A percentile compares a stretch with the other conserved stretches of the same genome.
Conservation (phyloP, 2,329 filamentous ascomycete species). For the Talaromyces sp. region DNA sequence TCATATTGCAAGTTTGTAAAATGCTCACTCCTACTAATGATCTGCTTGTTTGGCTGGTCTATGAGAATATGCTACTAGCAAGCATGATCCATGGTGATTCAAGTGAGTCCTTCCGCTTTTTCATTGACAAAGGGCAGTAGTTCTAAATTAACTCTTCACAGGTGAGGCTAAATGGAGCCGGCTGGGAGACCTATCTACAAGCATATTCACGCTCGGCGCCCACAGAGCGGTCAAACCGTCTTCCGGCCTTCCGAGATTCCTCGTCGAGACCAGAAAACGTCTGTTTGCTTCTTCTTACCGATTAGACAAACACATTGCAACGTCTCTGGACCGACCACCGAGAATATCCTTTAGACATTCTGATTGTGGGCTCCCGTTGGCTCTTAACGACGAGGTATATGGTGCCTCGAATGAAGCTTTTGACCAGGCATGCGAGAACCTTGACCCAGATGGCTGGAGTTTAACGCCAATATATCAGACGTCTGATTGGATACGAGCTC, state of each 20-base stretch:
- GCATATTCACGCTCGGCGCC: neutral
- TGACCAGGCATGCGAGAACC: neutral
- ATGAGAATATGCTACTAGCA: constrained; percentile 32
- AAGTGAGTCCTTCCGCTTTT: constrained; percentile 19
- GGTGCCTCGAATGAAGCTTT: neutral
- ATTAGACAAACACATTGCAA: constrained; percentile 1
- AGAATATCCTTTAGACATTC: neutral
- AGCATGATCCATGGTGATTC: constrained; percentile 31
- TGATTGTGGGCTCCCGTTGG: neutral
- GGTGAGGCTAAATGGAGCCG: neutral
- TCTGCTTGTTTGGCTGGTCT: constrained; percentile 23
- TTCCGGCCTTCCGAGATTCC: neutral
- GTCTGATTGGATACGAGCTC: constrained; percentile 1
- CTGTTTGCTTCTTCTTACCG: constrained; percentile 3
- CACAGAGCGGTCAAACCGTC: neutral
- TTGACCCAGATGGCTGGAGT: constrained; percentile 1
- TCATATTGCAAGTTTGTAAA: constrained; percentile 31
- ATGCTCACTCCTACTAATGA: constrained; percentile 35
- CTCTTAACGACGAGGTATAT: neutral
- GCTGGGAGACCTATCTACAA: constrained; percentile 1
- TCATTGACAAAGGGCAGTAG: neutral
- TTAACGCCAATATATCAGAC: neutral
- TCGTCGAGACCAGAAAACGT: neutral
- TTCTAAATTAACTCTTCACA: neutral
- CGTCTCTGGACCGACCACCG: constrained; percentile 1